Conservation (phyloP, 2,329 filamentous ascomycete genomes). For the Aspergillus tanneri region DNA sequence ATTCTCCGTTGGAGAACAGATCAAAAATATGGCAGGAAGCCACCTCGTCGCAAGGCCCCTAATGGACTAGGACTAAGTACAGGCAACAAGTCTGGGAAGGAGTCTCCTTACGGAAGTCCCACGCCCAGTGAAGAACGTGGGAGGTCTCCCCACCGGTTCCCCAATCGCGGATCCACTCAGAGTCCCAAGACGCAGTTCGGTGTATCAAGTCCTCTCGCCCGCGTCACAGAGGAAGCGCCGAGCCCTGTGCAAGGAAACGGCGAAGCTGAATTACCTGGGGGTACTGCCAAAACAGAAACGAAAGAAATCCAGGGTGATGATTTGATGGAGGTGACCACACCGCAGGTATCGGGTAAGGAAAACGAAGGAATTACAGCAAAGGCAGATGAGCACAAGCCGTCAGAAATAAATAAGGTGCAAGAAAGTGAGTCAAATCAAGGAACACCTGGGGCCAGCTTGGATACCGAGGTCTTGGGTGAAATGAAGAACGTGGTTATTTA, state of each 20-base stretch:
- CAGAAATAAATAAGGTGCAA: conserved; percentile 32
- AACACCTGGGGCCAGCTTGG: conserved; percentile 31
- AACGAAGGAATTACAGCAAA: conserved; percentile 29
- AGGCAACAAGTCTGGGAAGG: conserved; percentile 47
- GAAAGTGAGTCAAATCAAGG: conserved; percentile 30
- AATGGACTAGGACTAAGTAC: conserved; percentile 55
- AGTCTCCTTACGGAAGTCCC: conserved; percentile 55
- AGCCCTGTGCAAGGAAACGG: conserved; percentile 35
- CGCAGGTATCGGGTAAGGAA: conserved; percentile 36
- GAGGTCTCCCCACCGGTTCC: conserved; percentile 50
- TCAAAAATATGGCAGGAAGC: conserved; percentile 78
- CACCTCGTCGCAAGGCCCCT: conserved; percentile 50
- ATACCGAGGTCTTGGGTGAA: conserved; percentile 44
- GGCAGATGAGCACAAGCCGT: conserved; percentile 20
- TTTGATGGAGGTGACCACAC: conserved; percentile 43
- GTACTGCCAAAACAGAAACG: conserved; percentile 28
- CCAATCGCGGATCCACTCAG: conserved; percentile 41
- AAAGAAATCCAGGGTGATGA: conserved; percentile 38
- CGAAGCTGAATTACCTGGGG: conserved; percentile 36
- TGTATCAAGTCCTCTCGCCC: conserved; percentile 47
- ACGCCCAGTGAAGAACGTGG: conserved; percentile 48
- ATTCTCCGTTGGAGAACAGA: conserved; percentile 94
- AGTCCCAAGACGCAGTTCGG: conserved; percentile 46
- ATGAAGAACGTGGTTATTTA: conserved; percentile 52
- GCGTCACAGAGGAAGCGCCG: conserved; percentile 47